phyloP scores from a whole-genome alignment of 2,329 filamentous ascomycete genomes.

The Penicillium sp. region DNA sequence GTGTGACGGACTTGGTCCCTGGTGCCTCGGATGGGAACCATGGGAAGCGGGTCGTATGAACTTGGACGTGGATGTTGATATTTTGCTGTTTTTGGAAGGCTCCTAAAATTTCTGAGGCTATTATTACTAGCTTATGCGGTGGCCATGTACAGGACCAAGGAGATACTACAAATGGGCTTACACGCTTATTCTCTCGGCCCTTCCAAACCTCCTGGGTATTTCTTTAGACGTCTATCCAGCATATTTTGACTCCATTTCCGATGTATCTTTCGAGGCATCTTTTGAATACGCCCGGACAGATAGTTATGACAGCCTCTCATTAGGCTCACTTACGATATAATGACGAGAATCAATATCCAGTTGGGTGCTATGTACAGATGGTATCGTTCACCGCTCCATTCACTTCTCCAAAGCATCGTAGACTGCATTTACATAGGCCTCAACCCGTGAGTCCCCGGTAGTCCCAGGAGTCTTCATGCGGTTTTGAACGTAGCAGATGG shows the following conservation, averaged over 20 bases:
- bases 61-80: background rate
- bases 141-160: background rate
- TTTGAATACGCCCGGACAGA: too few relatives aligned
- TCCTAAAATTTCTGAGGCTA: background rate
- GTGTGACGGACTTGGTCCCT: background rate
- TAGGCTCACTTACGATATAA: too few relatives aligned
- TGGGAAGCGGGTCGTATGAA: background rate
- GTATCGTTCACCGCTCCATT: background rate
- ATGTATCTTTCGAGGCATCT: too few relatives aligned
- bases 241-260: too few relatives aligned
- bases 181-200: too few relatives aligned
- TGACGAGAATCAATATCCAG: background rate
- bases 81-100: background rate
- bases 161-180: too few relatives aligned
- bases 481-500: constrained; percentile 21
- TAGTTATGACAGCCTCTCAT: too few relatives aligned
- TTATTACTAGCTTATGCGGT: background rate
- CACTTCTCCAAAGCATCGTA: background rate
- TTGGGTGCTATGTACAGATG: background rate
- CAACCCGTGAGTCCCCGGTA: background rate
- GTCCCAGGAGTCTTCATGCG: constrained; percentile 13
- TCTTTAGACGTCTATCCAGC: too few relatives aligned
- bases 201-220: too few relatives aligned
- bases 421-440: background rate
- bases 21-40: background rate